Base-by-base conservation (phyloP, 176 grass and related monocot species). In the Carex parvula region DNA sequence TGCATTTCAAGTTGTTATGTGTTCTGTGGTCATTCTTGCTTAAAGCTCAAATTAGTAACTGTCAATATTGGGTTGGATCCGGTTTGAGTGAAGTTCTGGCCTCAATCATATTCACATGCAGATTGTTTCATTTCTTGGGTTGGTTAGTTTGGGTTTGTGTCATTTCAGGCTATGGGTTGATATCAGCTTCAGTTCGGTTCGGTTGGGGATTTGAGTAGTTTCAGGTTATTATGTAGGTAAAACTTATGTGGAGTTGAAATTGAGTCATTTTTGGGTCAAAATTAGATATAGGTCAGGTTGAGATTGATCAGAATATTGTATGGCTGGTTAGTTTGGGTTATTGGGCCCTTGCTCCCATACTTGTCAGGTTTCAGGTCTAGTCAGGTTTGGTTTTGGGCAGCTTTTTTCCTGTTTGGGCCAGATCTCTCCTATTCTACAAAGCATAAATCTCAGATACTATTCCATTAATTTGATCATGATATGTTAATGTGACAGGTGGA, bases 401-500 rank as follows among this genome's bases (percentile, higher is more conserved):
- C 2, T 17, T 5, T 53, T 53, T 75, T 24, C 9, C 48, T 9
- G 21, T 77, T 56, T 70, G 33, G 18, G 6, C 32, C 35, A 42
- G 67, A 20, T 20, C 15, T 42, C 1, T 70, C 67, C 17, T 6
- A 10, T 32, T n/a, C 35, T 70, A 70, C 67, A 70, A 44, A 10
- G 17, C 15, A 17, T 70, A 42, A 68, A 70, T 42, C 35, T 44
- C 16, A 42, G 67, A 42, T 70, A 10, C 6, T 70, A 8, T 68
- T 68, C 5, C n/a, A 58, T 8, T 26, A 53, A 46, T 73, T 52
- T 86, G n/a, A 52, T 71, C 13, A 15, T 67, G 2, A 56, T 78
- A 11, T 56, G 26, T 84, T 53, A 77, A 53, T 77, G 33, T 83
- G 39, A n/a, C 88, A 94, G 95, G 95, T 91, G 95, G 95, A 32